Conservation (phyloP, 176 grass and related monocot genomes). For the Lolium multiflorum region DNA sequence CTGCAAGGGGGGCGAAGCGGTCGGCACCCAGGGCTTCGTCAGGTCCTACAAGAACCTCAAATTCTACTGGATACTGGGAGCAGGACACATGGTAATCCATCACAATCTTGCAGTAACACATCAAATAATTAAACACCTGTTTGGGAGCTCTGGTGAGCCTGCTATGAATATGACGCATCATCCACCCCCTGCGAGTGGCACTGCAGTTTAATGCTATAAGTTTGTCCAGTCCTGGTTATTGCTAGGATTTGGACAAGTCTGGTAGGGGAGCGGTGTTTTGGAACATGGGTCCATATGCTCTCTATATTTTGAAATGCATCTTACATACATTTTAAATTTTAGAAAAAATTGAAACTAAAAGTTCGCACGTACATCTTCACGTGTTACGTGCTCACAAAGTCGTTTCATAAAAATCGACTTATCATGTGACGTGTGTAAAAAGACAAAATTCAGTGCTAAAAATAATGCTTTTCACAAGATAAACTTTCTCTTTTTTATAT, state of each 20-base stretch:
- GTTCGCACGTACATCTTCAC: too few relatives aligned
- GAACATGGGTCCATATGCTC: too few relatives aligned
- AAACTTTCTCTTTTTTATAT: too few relatives aligned
- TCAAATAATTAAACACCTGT: background rate
- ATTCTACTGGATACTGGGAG: slow-evolving; percentile 87
- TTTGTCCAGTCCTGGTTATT: background rate
- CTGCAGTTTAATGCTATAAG: background rate
- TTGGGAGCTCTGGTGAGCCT: background rate
- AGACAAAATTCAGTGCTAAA: too few relatives aligned
- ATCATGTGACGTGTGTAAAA: too few relatives aligned
- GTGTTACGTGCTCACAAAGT: too few relatives aligned
- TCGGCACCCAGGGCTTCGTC: slow-evolving; percentile 70
- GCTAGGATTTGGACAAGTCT: background rate
- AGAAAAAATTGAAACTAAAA: too few relatives aligned
- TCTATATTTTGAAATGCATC: too few relatives aligned
- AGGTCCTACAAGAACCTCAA: slow-evolving; percentile 84
- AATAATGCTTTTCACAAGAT: too few relatives aligned
- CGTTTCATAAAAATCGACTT: too few relatives aligned
- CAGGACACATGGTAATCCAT: slow-evolving; percentile 86
- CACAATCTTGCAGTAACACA: background rate
- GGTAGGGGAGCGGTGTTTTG: too few relatives aligned
- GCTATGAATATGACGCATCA: background rate
- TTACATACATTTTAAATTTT: too few relatives aligned
- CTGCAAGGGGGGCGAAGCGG: slow-evolving; percentile 45
- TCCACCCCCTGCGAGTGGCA: background rate